Conservation (phyloP, 495 filamentous ascomycete genomes). For the Lepraria neglecta region DNA sequence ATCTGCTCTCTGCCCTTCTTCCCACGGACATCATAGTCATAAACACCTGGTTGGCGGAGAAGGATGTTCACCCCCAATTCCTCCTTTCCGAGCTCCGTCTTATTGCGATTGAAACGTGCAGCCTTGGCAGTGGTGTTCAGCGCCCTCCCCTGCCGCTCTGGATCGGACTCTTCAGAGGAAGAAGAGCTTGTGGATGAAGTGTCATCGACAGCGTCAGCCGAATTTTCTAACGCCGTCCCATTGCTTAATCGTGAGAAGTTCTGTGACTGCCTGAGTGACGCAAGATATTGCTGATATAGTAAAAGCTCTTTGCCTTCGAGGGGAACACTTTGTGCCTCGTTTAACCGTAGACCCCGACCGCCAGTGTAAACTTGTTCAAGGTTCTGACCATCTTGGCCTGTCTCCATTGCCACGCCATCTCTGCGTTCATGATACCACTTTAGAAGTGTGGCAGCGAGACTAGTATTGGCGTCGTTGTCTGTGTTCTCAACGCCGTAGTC, state of each 20-base stretch:
- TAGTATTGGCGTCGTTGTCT: slow-evolving; percentile 33
- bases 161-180: slow-evolving; percentile 81
- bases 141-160: slow-evolving; percentile 84
- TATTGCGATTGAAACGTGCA: slow-evolving; percentile 71
- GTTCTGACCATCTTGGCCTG: slow-evolving; percentile 49
- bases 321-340: slow-evolving; percentile 52
- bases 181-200: slow-evolving; percentile 70
- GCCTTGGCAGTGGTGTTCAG: slow-evolving; percentile 80
- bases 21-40: slow-evolving; percentile 87
- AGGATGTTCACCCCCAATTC: slow-evolving; percentile 88
- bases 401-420: slow-evolving; percentile 57
- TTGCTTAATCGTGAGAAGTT: slow-evolving; percentile 64
- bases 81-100: slow-evolving; percentile 72
- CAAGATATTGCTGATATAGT: slow-evolving; percentile 85
- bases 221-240: slow-evolving; percentile 56
- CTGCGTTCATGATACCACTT: slow-evolving; percentile 63
- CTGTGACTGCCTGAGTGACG: slow-evolving; percentile 72
- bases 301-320: slow-evolving; percentile 67
- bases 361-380: slow-evolving; percentile 60
- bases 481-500: slow-evolving; percentile 14
- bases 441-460: slow-evolving; percentile 58
- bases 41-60: slow-evolving; percentile 75
- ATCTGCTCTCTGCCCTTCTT: slow-evolving; percentile 90
- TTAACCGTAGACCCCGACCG: slow-evolving; percentile 55
- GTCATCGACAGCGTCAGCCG: slow-evolving; percentile 78